phyloP scores from a whole-genome alignment of 2,329 filamentous ascomycete genomes.

The Rhinocladiella mackenziei region DNA sequence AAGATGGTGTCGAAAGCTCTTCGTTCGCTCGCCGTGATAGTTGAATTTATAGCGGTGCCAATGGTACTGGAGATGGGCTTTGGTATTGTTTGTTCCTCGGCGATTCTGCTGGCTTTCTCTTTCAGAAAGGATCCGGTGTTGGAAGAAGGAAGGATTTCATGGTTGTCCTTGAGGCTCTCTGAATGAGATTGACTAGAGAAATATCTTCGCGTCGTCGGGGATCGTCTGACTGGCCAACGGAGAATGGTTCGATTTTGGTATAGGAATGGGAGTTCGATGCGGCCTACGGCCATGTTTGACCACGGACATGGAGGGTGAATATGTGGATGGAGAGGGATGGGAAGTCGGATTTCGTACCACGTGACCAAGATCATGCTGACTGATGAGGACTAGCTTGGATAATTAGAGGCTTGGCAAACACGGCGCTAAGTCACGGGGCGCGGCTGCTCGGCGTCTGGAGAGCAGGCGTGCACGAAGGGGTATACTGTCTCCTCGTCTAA shows the following conservation, averaged over 20 bases:
- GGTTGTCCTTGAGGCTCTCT: background rate
- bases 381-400: background rate
- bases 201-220: conserved; percentile 5
- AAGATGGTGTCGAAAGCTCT: conserved; percentile 24
- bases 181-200: conserved; percentile 2
- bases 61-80: background rate
- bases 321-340: background rate
- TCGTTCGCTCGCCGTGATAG: conserved; percentile 24
- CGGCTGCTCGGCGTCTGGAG: too few relatives aligned
- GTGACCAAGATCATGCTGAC: too few relatives aligned
- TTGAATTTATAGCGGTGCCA: conserved; percentile 13
- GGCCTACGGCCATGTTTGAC: conserved; percentile 13
- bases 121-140: conserved; percentile 6
- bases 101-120: conserved; percentile 9
- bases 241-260: conserved; percentile 27
- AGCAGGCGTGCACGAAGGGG: too few relatives aligned
- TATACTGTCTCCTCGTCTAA: conserved; percentile 4
- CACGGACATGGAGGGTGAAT: background rate
- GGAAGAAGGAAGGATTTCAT: background rate
- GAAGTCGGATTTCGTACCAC: conserved; percentile 5
- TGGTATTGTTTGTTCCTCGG: conserved; percentile 1
- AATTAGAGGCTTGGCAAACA: background rate
- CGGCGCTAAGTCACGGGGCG: too few relatives aligned
- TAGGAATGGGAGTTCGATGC: conserved; percentile 21
- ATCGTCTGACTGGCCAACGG: conserved; percentile 1